Conservation (phyloP, 2,329 filamentous ascomycete genomes). For the Aplosporella prunicola region DNA sequence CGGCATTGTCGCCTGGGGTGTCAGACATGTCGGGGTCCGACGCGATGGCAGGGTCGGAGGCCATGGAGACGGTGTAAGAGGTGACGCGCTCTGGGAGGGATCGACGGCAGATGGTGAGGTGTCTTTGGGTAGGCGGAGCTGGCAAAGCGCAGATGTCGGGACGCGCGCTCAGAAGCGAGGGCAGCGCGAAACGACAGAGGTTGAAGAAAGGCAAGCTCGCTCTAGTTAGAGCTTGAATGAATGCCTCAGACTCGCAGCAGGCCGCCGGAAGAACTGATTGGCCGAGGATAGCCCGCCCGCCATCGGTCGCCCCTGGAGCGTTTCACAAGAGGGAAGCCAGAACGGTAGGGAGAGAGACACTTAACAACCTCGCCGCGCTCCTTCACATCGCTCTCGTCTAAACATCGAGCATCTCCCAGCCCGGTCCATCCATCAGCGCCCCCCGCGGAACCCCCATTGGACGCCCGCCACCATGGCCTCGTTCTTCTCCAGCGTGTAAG, state of each 20-base stretch:
- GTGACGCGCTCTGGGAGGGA: too few species aligned
- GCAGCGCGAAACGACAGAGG: not conserved
- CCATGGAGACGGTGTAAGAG: constrained; percentile 24
- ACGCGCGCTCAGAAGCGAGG: not conserved
- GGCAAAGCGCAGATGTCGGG: not conserved
- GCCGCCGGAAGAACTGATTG: too few species aligned
- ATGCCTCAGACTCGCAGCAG: too few species aligned
- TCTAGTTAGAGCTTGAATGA: too few species aligned
- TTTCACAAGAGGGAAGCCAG: not conserved
- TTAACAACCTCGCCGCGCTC: not conserved
- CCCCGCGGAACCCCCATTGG: not conserved
- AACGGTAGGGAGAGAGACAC: constrained; percentile 10
- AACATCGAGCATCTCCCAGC: not conserved
- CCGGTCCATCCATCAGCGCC: not conserved
- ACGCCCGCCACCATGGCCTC: constrained; percentile 24
- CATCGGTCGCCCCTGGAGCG: not conserved
- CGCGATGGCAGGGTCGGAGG: constrained; percentile 24
- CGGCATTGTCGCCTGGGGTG: constrained; percentile 23
- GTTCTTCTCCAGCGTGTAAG: constrained; percentile 35
- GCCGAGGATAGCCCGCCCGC: too few species aligned
- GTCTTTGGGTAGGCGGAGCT: not conserved
- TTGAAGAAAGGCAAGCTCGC: too few species aligned
- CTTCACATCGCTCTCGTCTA: constrained; percentile 2
- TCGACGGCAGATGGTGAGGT: not conserved
- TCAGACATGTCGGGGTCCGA: constrained; percentile 18